Conservation (phyloP, 192 early-diverging fungal species). For the Rhizophlyctis rosea region DNA sequence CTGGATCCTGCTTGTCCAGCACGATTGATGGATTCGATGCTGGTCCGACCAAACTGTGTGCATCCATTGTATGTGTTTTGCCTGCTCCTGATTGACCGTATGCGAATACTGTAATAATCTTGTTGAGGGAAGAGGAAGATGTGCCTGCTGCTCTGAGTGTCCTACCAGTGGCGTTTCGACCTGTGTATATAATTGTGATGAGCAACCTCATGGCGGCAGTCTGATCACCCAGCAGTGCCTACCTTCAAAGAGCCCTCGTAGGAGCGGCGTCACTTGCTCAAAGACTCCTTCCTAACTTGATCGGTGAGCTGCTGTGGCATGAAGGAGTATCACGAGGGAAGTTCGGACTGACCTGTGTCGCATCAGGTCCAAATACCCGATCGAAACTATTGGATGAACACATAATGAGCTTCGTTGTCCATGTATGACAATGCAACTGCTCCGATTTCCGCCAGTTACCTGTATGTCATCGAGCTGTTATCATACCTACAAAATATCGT, state of each 20-base stretch:
- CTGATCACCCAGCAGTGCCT: not conserved
- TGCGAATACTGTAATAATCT: conserved; percentile 92
- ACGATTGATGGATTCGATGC: not conserved
- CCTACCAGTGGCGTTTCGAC: not conserved
- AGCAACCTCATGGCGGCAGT: not conserved
- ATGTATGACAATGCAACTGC: too few relatives aligned
- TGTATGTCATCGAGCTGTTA: conserved; percentile 10
- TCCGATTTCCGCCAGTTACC: not conserved
- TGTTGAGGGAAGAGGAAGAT: not conserved
- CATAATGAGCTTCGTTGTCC: too few relatives aligned
- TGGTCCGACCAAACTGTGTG: conserved; percentile 31
- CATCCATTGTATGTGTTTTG: conserved; percentile 97
- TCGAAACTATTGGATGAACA: not conserved
- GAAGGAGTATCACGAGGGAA: too few relatives aligned
- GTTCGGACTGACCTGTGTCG: not conserved
- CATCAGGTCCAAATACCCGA: not conserved
- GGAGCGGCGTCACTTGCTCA: not conserved
- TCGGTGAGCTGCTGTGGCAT: too few relatives aligned
- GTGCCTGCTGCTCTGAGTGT: too few relatives aligned
- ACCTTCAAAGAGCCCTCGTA: not conserved
- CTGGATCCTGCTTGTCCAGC: conserved; percentile 5
- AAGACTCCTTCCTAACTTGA: too few relatives aligned
- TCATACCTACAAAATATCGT: too few relatives aligned
- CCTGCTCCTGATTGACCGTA: conserved; percentile 92
- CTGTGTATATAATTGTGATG: not conserved